Conservation (phyloP, 345 rosid genomes). For the Acer yangbiense region DNA sequence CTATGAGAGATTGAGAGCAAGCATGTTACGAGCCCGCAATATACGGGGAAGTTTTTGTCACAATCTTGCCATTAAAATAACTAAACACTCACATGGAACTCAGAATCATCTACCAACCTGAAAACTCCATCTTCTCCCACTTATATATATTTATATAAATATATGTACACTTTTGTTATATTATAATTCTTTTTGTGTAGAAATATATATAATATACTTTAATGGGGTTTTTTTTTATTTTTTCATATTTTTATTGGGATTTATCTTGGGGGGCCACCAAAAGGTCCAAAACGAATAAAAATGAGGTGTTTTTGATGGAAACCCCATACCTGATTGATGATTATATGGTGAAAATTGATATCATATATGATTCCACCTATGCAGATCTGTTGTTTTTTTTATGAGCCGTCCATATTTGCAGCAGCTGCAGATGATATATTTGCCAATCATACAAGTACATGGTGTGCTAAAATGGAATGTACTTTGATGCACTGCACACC, state of each 20-base stretch:
- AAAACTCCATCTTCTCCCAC: constrained; percentile 27
- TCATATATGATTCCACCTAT: constrained; percentile 16
- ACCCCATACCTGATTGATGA: constrained; percentile 37
- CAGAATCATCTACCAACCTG: constrained; percentile 37
- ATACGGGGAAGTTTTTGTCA: constrained; percentile 27
- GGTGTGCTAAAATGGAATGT: constrained; percentile 35
- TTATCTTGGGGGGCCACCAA: constrained; percentile 10
- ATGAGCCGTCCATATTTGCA: constrained; percentile 10
- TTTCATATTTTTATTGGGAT: neutral
- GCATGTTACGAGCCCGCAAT: constrained; percentile 30
- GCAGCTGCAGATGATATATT: neutral
- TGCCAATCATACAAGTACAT: constrained; percentile 42
- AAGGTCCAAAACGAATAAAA: constrained; percentile 14
- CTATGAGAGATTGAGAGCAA: no score
- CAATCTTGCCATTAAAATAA: constrained; percentile 21
- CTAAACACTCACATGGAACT: constrained; percentile 30
- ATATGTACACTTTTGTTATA: neutral
- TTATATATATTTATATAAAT: neutral
- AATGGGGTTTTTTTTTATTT: neutral
- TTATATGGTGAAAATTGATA: neutral
- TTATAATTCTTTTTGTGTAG: neutral
- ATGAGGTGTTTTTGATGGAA: constrained; percentile 39
- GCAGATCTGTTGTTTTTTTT: constrained; percentile 22
- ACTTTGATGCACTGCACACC: constrained; percentile 9
- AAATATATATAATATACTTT: neutral